Conservation (phyloP, 2,329 filamentous ascomycete species). For the Sporothrix protearum region DNA sequence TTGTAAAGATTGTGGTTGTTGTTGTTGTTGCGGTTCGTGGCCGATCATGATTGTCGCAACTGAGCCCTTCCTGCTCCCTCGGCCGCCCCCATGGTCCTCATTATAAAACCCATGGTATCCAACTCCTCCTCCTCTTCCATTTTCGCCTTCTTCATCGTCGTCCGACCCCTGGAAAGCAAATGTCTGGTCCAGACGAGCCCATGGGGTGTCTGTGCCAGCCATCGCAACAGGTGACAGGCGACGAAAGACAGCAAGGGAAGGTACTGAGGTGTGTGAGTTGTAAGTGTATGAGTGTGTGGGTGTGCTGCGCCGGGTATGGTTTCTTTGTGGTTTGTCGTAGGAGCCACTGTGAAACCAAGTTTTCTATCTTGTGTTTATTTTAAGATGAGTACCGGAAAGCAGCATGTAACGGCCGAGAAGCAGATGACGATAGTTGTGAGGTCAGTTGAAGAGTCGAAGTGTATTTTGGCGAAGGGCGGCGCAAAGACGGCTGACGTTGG, state of each 20-base stretch:
- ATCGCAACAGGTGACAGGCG: conserved; percentile 1
- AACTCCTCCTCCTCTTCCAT: not conserved
- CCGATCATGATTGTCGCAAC: conserved; percentile 10
- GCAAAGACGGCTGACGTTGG: not conserved
- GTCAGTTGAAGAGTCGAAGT: not conserved
- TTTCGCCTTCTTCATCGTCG: conserved; percentile 10
- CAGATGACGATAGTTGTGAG: not conserved
- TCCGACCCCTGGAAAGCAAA: conserved; percentile 21
- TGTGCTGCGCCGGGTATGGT: not conserved
- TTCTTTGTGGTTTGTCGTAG: not conserved
- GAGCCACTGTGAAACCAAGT: conserved; percentile 1
- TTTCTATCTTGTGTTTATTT: not conserved
- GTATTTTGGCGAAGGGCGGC: not conserved
- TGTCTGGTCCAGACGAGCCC: conserved; percentile 24
- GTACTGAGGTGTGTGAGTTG: not conserved
- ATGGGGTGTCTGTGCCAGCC: conserved; percentile 17
- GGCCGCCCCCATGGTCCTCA: not conserved
- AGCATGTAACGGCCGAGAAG: conserved; percentile 1
- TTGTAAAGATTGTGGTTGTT: conserved; percentile 1
- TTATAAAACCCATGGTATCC: not conserved
- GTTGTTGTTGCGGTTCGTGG: not conserved
- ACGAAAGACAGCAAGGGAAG: not conserved
- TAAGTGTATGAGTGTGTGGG: not conserved
- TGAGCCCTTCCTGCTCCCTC: conserved; percentile 5
- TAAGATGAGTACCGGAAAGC: not conserved